Percentiles rank a stretch among this genome's conserved stretches.
phyloP scores from a whole-genome alignment of 495 filamentous ascomycete genomes.

The Talaromyces borbonicus region DNA sequence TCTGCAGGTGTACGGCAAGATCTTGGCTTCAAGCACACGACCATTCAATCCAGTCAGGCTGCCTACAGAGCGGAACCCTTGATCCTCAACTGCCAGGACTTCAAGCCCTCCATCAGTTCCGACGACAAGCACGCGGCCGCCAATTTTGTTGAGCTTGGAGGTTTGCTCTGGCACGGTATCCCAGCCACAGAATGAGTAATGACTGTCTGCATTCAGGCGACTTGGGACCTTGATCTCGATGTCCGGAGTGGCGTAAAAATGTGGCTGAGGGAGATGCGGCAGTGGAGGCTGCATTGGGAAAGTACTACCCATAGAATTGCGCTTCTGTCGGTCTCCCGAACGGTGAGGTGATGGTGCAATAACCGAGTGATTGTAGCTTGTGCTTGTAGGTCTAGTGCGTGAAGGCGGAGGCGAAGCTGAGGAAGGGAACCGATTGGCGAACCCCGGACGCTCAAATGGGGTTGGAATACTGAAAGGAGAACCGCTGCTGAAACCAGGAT shows the following conservation, averaged over 20 bases:
- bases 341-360: slow-evolving; percentile 30
- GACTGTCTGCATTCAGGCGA: slow-evolving; percentile 38
- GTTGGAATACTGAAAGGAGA: slow-evolving; percentile 34
- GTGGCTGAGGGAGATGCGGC: slow-evolving; percentile 72
- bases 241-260: slow-evolving; percentile 53
- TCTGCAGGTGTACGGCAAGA: slow-evolving; percentile 49
- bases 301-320: slow-evolving; percentile 34
- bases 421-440: slow-evolving; percentile 32
- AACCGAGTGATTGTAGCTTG: slow-evolving; percentile 31
- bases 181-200: slow-evolving; percentile 71
- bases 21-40: slow-evolving; percentile 70
- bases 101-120: slow-evolving; percentile 70
- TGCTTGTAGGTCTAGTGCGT: slow-evolving; percentile 29
- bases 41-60: slow-evolving; percentile 67
- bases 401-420: slow-evolving; percentile 38
- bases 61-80: slow-evolving; percentile 52
- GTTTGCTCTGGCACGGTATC: slow-evolving; percentile 49
- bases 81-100: slow-evolving; percentile 57
- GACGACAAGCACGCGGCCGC: slow-evolving; percentile 60
- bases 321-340: slow-evolving; percentile 32
- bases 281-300: slow-evolving; percentile 50
- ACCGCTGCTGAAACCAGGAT: slow-evolving; percentile 32
- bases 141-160: slow-evolving; percentile 37
- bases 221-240: slow-evolving; percentile 33
- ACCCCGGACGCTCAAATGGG: slow-evolving; percentile 33